phyloP scores from a whole-genome alignment of 306 rosid genomes.

The Chamaecrista fasciculata region DNA sequence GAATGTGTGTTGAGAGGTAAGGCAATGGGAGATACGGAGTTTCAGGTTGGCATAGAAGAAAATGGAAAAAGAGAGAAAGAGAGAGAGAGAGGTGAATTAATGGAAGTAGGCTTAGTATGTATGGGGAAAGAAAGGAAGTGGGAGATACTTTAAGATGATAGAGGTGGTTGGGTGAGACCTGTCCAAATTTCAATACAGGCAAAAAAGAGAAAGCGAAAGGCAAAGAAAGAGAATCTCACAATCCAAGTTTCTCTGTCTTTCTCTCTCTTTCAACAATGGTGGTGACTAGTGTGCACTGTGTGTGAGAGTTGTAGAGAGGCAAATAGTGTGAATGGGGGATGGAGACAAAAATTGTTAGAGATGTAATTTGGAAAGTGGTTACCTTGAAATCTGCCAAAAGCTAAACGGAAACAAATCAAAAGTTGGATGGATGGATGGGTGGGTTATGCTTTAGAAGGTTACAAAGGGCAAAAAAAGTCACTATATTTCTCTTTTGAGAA shows the following conservation, averaged over 20 bases:
- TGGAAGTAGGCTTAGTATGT: neutral
- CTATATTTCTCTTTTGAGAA: no score
- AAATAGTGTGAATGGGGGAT: neutral
- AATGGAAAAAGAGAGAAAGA: neutral
- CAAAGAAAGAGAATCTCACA: neutral
- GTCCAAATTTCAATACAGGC: neutral
- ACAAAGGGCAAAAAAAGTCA: neutral
- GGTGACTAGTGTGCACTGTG: no score
- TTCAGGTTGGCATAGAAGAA: no score
- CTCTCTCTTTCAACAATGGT: no score
- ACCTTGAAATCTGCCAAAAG: constrained; percentile 8
- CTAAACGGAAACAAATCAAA: neutral
- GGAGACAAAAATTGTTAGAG: neutral
- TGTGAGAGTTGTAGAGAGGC: no score
- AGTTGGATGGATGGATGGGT: no score
- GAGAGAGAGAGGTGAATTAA: neutral
- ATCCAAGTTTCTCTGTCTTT: no score
- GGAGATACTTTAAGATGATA: no score
- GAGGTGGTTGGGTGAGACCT: constrained; percentile 17
- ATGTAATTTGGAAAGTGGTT: neutral
- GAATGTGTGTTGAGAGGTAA: no score
- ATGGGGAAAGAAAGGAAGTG: no score
- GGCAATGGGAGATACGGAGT: no score
- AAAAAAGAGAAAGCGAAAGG: neutral
- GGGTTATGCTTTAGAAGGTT: neutral